These are phyloP conservation scores for Erysiphe pulchra DNA, from an alignment of 2,329 filamentous ascomycete species.

Conservation along the genomic window DNA sequence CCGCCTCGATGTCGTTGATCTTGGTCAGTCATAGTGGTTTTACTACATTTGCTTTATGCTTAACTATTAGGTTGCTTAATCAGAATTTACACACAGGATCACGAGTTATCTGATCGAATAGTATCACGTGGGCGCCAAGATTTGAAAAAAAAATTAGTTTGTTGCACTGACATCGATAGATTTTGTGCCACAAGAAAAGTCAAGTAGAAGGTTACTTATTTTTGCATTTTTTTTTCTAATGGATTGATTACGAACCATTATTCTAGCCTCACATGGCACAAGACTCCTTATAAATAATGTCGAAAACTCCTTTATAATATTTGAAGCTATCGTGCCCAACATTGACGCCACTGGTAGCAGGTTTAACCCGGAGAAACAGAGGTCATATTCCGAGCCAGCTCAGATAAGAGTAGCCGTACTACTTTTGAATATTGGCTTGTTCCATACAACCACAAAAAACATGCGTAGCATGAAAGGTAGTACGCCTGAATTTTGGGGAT, in stretches of 20 bases:
- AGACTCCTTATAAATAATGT: neutral
- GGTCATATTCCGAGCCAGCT: constrained; percentile 13
- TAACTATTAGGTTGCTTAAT: neutral
- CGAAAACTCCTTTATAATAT: constrained; percentile 13
- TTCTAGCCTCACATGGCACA: neutral
- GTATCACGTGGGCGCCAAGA: too few species aligned
- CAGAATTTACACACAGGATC: neutral
- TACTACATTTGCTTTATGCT: neutral
- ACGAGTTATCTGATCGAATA: too few species aligned
- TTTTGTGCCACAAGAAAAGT: too few species aligned
- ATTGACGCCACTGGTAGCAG: constrained; percentile 11
- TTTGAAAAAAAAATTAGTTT: too few species aligned
- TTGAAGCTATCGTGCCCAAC: constrained; percentile 12
- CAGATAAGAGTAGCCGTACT: constrained; percentile 9
- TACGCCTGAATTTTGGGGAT: constrained; percentile 14
- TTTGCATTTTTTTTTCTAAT: neutral
- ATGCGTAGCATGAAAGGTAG: constrained; percentile 12
- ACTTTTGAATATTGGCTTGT: constrained; percentile 11
- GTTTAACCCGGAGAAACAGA: constrained; percentile 9
- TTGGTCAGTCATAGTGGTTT: constrained; percentile 24
- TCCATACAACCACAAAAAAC: constrained; percentile 13
- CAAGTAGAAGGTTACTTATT: neutral
- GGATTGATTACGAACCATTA: neutral
- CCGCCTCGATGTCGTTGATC: constrained; percentile 16
- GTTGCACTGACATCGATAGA: too few species aligned